phyloP scores from a whole-genome alignment of 148 eudicot species.

The Silene conica region DNA sequence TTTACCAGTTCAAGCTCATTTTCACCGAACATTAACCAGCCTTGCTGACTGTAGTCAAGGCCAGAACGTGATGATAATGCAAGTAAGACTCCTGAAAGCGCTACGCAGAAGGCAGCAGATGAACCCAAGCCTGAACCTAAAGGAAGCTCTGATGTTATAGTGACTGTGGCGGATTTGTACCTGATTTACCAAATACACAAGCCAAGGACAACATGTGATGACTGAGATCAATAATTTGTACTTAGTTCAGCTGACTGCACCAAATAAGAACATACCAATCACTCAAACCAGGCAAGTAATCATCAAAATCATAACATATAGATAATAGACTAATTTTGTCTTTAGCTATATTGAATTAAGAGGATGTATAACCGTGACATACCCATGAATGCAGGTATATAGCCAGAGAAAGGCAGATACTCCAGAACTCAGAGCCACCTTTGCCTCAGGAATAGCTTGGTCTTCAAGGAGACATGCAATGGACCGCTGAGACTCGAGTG shows the following conservation, averaged over 20 bases:
- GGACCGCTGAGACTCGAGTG: conserved; percentile 44
- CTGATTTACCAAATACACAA: conserved; percentile 33
- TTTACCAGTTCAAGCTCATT: conserved; percentile 69
- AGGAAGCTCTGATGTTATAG: conserved; percentile 81
- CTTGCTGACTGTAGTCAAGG: conserved; percentile 47
- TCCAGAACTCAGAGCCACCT: conserved; percentile 64
- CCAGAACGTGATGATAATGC: conserved; percentile 57
- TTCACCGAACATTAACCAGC: conserved; percentile 62
- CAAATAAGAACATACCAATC: not conserved
- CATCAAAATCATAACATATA: not conserved
- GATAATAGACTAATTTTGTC: too few relatives aligned
- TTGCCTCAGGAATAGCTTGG: conserved; percentile 72
- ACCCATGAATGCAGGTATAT: conserved; percentile 77
- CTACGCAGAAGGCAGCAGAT: conserved; percentile 89
- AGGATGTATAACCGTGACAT: conserved; percentile 16
- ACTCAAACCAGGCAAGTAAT: not conserved
- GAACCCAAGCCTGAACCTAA: conserved; percentile 93
- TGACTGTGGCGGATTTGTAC: conserved; percentile 68
- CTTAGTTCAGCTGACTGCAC: not conserved
- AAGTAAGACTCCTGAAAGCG: conserved; percentile 72
- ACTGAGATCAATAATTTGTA: conserved; percentile 1
- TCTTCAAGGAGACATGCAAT: conserved; percentile 61
- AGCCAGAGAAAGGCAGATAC: conserved; percentile 86
- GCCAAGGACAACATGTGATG: conserved; percentile 18
- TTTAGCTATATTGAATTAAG: not conserved